Percentiles rank a stretch among this genome's conserved stretches.
Conservation (phyloP, 495 filamentous ascomycete genomes). For the Tricharina praecox region DNA sequence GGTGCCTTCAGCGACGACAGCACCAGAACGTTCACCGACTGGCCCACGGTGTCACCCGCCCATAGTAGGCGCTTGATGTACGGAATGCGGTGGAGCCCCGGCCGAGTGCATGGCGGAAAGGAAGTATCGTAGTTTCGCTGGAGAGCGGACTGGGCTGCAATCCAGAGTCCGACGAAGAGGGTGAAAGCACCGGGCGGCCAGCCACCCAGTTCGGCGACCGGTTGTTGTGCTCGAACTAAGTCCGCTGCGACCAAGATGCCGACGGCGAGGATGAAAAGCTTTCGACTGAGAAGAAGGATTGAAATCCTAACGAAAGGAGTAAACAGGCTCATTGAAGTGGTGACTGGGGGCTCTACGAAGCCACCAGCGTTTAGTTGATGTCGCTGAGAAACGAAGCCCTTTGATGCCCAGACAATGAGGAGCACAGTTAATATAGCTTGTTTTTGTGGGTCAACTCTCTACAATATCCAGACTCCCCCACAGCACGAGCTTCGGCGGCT, state of each 20-base stretch:
- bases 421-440: no score
- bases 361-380: no score
- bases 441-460: no score
- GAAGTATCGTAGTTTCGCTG: background rate
- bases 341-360: no score
- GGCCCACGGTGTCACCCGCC: background rate
- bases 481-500: no score
- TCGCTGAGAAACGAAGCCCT: no score
- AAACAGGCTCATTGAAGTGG: no score
- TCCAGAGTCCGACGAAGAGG: conserved; percentile 2
- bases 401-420: no score
- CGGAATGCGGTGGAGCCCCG: background rate
- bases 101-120: background rate
- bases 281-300: no score
- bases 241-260: background rate
- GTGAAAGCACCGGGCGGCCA: conserved; percentile 1
- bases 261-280: background rate
- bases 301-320: no score
- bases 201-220: background rate
- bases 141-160: background rate
- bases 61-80: background rate
- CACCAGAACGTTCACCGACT: background rate
- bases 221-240: conserved; percentile 2
- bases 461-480: no score
- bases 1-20: background rate